A percentile compares a stretch with the other conserved stretches of the same genome.
phyloP scores from a whole-genome alignment of 2,329 filamentous ascomycete species.

The Exophiala phaeomuriformis region DNA sequence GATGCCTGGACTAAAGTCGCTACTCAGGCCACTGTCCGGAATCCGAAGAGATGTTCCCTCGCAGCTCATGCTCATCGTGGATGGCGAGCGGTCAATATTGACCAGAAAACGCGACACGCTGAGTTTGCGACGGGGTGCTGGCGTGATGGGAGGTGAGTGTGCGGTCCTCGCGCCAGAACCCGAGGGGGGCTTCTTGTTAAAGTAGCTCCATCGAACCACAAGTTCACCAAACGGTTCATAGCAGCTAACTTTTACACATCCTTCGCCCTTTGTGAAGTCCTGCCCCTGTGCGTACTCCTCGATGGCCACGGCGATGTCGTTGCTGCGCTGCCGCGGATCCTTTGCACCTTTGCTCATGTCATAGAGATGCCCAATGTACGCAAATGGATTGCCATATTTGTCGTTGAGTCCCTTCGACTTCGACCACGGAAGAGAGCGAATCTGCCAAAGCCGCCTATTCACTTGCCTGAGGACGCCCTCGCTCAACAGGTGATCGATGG shows the following conservation, averaged over 20 bases:
- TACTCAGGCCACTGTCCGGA: background rate
- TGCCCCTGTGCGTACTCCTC: conserved; percentile 7
- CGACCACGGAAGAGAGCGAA: background rate
- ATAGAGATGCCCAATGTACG: conserved; percentile 8
- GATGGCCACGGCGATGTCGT: background rate
- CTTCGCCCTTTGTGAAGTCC: conserved; percentile 8
- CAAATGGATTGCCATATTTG: conserved; percentile 6
- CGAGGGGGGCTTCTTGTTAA: background rate
- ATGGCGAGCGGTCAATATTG: conserved; percentile 16
- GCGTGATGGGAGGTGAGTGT: background rate
- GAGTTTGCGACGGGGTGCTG: conserved; percentile 15
- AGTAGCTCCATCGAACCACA: conserved; percentile 11
- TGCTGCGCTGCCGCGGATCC: background rate
- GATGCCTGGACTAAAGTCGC: conserved; percentile 5
- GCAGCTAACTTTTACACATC: conserved; percentile 1
- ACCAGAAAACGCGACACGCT: conserved; percentile 20
- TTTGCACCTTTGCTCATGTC: background rate
- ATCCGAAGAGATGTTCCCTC: conserved; percentile 2
- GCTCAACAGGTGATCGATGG: conserved; percentile 1
- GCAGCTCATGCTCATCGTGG: conserved; percentile 4
- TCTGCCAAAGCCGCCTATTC: background rate
- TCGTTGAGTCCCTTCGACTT: conserved; percentile 1
- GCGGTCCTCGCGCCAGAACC: background rate
- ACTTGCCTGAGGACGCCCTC: conserved; percentile 3
- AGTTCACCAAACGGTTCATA: conserved; percentile 6